Percentiles rank a stretch among this genome's conserved stretches.
These are phyloP conservation scores for Trichoderma asperellum DNA, from an alignment of 2,329 filamentous ascomycete genomes.

Conservation along the genomic window DNA sequence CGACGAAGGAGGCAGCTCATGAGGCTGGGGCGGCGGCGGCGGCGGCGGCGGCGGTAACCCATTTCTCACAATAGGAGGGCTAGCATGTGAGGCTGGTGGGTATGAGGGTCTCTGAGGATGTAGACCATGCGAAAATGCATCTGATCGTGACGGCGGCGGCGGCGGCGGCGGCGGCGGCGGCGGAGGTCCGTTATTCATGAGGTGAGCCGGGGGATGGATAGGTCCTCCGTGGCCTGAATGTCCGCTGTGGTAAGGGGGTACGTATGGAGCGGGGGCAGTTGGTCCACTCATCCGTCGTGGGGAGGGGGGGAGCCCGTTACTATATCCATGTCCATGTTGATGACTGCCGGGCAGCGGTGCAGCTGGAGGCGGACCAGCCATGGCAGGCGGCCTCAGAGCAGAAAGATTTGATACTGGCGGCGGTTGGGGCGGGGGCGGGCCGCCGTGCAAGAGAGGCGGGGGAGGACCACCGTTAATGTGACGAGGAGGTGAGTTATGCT, in stretches of 20 bases:
- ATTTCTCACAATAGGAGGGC: constrained; percentile 51
- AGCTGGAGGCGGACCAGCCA: constrained; percentile 48
- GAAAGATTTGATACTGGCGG: constrained; percentile 43
- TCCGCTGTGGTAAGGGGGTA: constrained; percentile 41
- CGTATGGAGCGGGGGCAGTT: constrained; percentile 48
- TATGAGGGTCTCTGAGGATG: constrained; percentile 49
- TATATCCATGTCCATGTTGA: constrained; percentile 44
- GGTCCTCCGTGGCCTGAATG: constrained; percentile 32
- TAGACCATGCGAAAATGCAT: constrained; percentile 47
- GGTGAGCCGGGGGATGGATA: constrained; percentile 39
- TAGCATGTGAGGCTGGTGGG: constrained; percentile 47
- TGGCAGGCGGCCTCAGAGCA: constrained; percentile 55
- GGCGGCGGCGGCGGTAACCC: constrained; percentile 36
- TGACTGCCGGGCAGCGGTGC: constrained; percentile 47
- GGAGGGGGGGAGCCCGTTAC: constrained; percentile 54
- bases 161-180: constrained; percentile 34
- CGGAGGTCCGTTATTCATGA: constrained; percentile 42
- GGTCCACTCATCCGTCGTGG: constrained; percentile 52
- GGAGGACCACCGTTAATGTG: constrained; percentile 55
- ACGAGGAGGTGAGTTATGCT: constrained; percentile 52
- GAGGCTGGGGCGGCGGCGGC: constrained; percentile 13
- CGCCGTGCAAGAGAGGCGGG: constrained; percentile 41
- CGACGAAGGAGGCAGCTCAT: constrained; percentile 35
- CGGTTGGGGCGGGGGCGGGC: constrained; percentile 33
- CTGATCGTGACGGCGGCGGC: constrained; percentile 33